Conservation (phyloP, 139 green algal genomes). For the Zygnema circumcarinatum region DNA sequence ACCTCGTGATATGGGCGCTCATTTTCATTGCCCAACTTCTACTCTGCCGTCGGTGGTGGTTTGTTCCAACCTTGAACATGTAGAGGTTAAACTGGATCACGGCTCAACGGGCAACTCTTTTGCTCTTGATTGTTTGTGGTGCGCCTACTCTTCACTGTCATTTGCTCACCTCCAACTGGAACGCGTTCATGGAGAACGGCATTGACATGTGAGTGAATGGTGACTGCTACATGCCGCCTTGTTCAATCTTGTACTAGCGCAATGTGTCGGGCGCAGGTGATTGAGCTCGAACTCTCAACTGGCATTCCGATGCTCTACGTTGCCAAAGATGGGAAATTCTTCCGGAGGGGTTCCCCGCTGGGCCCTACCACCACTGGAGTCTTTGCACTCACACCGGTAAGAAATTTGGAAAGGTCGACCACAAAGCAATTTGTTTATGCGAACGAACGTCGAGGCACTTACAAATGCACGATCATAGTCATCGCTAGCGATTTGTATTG, state of each 20-base stretch:
- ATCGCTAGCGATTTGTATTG: not conserved
- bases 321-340: slow-evolving; percentile 37
- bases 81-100: too few relatives aligned
- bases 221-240: too few relatives aligned
- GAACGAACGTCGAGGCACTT: not conserved
- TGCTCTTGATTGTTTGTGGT: too few relatives aligned
- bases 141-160: too few relatives aligned
- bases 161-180: too few relatives aligned
- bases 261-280: too few relatives aligned
- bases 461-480: not conserved
- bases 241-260: too few relatives aligned
- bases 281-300: slow-evolving; percentile 58
- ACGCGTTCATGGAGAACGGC: not conserved
- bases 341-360: slow-evolving; percentile 33
- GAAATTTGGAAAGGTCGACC: not conserved
- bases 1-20: not conserved
- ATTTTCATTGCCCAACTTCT: not conserved
- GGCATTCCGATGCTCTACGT: slow-evolving; percentile 61
- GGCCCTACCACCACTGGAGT: slow-evolving; percentile 18
- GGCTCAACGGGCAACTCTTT: too few relatives aligned
- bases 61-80: too few relatives aligned
- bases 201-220: not conserved
- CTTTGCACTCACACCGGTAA: slow-evolving; percentile 47
- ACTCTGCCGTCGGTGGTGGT: not conserved
- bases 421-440: not conserved